These are phyloP conservation scores for Dipodascus albidus DNA, from an alignment of 805 yeast species.

Conservation along the genomic window DNA sequence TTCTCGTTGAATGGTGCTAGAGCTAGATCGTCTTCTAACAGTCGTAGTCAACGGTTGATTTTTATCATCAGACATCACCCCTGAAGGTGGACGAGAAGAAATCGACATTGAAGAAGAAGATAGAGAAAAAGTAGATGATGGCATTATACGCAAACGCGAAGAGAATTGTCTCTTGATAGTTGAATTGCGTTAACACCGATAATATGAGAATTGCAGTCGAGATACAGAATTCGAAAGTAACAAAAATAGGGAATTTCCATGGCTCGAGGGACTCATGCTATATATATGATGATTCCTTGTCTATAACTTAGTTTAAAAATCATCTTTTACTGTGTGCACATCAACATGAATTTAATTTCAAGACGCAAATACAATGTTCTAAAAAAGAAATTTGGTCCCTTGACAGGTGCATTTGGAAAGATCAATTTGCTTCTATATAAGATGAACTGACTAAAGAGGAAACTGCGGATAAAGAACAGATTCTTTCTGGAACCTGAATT, in stretches of 20 bases:
- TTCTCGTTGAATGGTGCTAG: neutral
- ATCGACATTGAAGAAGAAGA: neutral
- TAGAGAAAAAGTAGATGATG: neutral
- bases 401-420: neutral
- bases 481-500: too few relatives aligned
- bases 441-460: neutral
- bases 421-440: neutral
- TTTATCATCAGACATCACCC: neutral
- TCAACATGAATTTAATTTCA: neutral
- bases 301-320: too few relatives aligned
- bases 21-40: neutral
- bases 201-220: too few relatives aligned
- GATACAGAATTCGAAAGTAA: too few relatives aligned
- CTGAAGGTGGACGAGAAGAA: neutral
- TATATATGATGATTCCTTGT: too few relatives aligned
- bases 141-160: too few relatives aligned
- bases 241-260: too few relatives aligned
- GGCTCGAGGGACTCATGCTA: too few relatives aligned
- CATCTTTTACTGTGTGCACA: too few relatives aligned
- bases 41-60: neutral
- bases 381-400: neutral
- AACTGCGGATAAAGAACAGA: too few relatives aligned
- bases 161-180: too few relatives aligned
- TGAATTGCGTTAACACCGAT: too few relatives aligned
- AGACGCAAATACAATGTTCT: neutral